Base-by-base conservation (phyloP, 2,329 filamentous ascomycete genomes). In the Camillea tinctor region DNA sequence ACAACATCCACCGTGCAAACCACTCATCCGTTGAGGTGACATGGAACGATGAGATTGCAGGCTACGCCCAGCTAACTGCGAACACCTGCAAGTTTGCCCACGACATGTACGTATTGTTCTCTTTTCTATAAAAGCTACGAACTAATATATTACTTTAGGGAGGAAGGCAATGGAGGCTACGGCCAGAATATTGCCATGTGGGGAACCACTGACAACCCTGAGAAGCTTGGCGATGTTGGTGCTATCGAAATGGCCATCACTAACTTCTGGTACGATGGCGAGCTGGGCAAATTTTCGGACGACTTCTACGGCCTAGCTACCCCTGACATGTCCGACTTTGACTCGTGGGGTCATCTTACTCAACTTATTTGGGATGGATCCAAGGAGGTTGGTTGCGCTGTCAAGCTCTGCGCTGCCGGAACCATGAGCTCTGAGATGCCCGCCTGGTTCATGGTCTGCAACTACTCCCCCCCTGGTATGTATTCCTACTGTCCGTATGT, bases 161-260 rank as follows among this genome's bases (percentile, higher is more conserved):
- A 74, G 79, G 79, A 84, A 52, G 84, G 85, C 63, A 81, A 79
- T 55, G 86, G 86, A 58, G 81, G 83, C 51, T 96, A 95, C 72
- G 95, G 95, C 64, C 95, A 99, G 80, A 99, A 98, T 84, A 88
- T 98, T 60, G 94, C 91, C 71, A 88, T 88, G 67, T 82, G 75
- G 72, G 75, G 75, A 54, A 74, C 75, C 24, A 75, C 69, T 44
- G 67, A 79, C 52, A 74, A 79, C 22, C 68, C 71, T 22, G 61
- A 58, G n/a, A 65, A 75, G 62, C 81, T 88, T 66, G 81, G 85
- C 61, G 71, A 76, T 1, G 73, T 78, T n/a, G 76, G 75, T 61
- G 83, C 87, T 52, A 81, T 91, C 64, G 85, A 86, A 57, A 80
- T 84, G 64, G 87, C 89, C 67, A 88, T 94, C 72, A 91, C 88